These are phyloP conservation scores for Neckera pumila DNA, from an alignment of 225 moss, liverwort and hornwort species.

Conservation along the genomic window DNA sequence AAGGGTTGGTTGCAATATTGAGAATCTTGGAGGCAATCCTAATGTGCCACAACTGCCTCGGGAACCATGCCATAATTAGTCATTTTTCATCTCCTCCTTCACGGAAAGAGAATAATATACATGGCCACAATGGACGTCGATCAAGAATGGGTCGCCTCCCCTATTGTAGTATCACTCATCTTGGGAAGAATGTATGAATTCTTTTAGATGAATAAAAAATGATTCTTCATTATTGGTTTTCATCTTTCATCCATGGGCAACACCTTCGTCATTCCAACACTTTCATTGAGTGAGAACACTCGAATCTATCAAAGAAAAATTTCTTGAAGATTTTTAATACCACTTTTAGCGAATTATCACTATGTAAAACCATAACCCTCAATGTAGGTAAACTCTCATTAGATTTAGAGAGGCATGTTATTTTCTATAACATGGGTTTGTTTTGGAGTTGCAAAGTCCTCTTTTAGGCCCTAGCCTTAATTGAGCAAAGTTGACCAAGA, in stretches of 20 bases:
- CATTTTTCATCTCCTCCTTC: no score
- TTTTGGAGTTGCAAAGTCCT: neutral
- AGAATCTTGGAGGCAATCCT: no score
- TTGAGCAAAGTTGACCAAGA: neutral
- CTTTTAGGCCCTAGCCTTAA: rapidly evolving
- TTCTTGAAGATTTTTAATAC: neutral
- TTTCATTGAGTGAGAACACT: neutral
- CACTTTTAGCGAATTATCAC: neutral
- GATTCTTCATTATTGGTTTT: neutral
- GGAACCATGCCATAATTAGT: no score
- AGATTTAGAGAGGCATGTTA: neutral
- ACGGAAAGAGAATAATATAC: no score
- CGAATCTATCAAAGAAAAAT: neutral
- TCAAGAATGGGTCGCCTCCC: no score
- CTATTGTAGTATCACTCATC: no score
- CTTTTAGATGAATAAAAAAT: neutral
- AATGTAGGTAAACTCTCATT: neutral
- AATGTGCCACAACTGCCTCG: no score
- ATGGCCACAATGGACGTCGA: no score
- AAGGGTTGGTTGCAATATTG: no score
- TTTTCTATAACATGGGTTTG: rapidly evolving
- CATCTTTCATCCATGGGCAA: neutral
- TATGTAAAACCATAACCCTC: no score
- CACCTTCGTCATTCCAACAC: no score
- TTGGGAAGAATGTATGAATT: neutral